A percentile compares a stretch with the other conserved stretches of the same genome.
phyloP scores from a whole-genome alignment of 2,329 filamentous ascomycete species.

The Aspergillus sp. region DNA sequence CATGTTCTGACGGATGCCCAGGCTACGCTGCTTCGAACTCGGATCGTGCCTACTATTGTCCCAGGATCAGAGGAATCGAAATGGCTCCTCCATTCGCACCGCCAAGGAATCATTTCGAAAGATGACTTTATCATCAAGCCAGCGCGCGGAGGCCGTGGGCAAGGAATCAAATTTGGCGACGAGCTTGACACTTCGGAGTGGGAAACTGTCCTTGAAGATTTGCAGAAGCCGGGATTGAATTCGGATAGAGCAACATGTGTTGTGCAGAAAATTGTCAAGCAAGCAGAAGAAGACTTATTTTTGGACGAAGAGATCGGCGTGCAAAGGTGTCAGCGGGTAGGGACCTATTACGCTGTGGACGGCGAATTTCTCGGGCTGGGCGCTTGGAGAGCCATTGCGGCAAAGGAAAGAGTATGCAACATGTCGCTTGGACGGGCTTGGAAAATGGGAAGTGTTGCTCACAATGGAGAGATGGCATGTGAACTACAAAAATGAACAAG shows the following conservation, averaged over 20 bases:
- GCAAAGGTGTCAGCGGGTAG: background rate
- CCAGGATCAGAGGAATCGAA: slow-evolving; percentile 17
- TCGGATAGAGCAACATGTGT: background rate
- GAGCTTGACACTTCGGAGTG: slow-evolving; percentile 10
- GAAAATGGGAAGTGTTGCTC: background rate
- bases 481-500: too few relatives aligned
- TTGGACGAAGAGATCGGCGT: background rate
- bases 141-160: slow-evolving; percentile 10
- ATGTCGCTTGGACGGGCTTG: background rate
- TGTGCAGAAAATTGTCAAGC: background rate
- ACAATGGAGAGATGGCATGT: too few relatives aligned
- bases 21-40: slow-evolving; percentile 10
- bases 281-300: background rate
- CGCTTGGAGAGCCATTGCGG: background rate
- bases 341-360: background rate
- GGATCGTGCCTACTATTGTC: slow-evolving; percentile 16
- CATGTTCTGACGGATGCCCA: slow-evolving; percentile 13
- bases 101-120: slow-evolving; percentile 6
- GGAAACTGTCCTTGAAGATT: slow-evolving; percentile 10
- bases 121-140: slow-evolving; percentile 20
- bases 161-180: slow-evolving; percentile 15
- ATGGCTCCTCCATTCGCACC: slow-evolving; percentile 5
- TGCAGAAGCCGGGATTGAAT: background rate
- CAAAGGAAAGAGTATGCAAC: background rate
- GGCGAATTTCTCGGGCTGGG: background rate